Evolutionary conservation across 345 rosid genomes (phyloP).

Genomic region (Camelina laxa): DNA sequence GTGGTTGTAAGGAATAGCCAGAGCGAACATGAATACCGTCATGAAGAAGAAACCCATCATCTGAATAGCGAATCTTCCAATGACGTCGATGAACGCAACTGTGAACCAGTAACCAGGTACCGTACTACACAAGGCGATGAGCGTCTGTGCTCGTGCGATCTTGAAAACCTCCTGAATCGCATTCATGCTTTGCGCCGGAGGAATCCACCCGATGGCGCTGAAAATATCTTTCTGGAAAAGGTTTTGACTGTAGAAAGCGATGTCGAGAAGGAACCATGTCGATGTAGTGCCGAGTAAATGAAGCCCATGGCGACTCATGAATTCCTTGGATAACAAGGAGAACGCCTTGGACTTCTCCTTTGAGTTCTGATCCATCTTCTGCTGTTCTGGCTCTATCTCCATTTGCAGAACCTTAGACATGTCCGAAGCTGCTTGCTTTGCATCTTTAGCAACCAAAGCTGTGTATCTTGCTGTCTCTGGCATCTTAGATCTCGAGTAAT

Average conservation of each 20-base stretch:
- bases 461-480: conserved; percentile 55
- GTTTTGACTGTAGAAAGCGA: conserved; percentile 67
- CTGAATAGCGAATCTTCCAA: conserved; percentile 70
- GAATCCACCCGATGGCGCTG: conserved; percentile 37
- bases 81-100: conserved; percentile 62
- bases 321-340: conserved; percentile 54
- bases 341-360: conserved; percentile 35
- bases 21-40: conserved; percentile 59
- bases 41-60: conserved; percentile 69
- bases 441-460: conserved; percentile 46
- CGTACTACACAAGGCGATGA: conserved; percentile 56
- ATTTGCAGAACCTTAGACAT: conserved; percentile 47
- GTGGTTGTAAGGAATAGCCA: conserved; percentile 56
- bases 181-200: conserved; percentile 9
- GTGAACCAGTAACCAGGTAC: conserved; percentile 83
- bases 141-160: conserved; percentile 56
- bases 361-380: conserved; percentile 21
- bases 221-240: conserved; percentile 70
- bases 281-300: conserved; percentile 64
- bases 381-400: conserved; percentile 41
- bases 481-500: conserved; percentile 50
- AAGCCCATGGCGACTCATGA: conserved; percentile 66
- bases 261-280: conserved; percentile 69
- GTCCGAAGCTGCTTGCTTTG: conserved; percentile 45
- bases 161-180: conserved; percentile 54